Evolutionary conservation across 495 filamentous ascomycete species (phyloP).

Genomic region (Penicillium lividum): DNA sequence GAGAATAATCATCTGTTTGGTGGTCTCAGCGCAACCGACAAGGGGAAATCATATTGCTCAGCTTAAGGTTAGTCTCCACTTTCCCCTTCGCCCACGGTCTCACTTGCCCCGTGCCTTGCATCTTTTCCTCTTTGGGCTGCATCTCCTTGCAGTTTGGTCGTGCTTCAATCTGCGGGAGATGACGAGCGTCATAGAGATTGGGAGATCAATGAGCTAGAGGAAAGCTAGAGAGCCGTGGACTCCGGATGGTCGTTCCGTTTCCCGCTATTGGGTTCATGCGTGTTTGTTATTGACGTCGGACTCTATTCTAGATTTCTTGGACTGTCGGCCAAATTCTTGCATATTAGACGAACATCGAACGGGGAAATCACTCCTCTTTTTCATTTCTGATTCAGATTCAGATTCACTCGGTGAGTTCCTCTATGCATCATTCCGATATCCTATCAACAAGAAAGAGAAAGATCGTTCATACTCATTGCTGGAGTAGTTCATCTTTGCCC

Average conservation of each 20-base stretch:
- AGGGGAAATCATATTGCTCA: conserved; percentile 16
- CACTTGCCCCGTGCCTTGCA: conserved; percentile 47
- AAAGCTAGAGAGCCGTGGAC: conserved; percentile 3
- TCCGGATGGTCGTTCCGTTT: conserved; percentile 27
- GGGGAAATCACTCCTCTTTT: conserved; percentile 29
- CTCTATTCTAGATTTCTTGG: conserved; percentile 23
- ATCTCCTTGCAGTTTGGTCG: conserved; percentile 43
- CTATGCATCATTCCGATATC: conserved; percentile 38
- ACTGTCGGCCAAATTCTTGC: conserved; percentile 27
- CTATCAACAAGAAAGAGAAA: conserved; percentile 9
- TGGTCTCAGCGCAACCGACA: conserved; percentile 20
- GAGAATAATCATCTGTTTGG: conserved; percentile 20
- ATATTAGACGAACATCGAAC: conserved; percentile 36
- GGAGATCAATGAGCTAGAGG: conserved; percentile 2
- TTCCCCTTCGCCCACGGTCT: conserved; percentile 34
- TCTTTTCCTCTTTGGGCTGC: conserved; percentile 31
- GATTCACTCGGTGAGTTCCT: conserved; percentile 38
- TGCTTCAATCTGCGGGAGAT: conserved; percentile 33
- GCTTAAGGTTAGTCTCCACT: conserved; percentile 33
- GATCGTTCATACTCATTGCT: conserved; percentile 36
- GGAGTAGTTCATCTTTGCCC: conserved; percentile 33
- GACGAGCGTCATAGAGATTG: conserved; percentile 27
- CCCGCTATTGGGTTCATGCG: conserved; percentile 7
- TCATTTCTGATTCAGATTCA: conserved; percentile 26
- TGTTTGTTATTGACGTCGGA: conserved; percentile 45